Evolutionary conservation across 2,329 filamentous ascomycete species (phyloP).

Genomic region (Venturia nashicola): DNA sequence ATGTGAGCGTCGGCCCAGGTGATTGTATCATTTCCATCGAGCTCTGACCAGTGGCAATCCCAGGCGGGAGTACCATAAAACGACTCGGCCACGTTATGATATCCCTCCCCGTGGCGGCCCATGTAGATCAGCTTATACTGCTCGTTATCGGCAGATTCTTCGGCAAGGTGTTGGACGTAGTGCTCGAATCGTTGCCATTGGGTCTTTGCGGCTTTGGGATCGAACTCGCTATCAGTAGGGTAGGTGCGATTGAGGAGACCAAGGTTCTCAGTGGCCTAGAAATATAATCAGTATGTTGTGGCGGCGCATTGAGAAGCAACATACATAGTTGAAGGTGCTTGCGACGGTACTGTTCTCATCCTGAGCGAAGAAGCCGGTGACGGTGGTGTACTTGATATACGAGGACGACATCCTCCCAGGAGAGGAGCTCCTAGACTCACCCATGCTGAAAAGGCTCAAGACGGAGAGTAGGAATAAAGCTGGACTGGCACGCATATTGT

Average conservation of each 20-base stretch:
- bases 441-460: neutral
- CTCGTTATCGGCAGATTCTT: slow-evolving; percentile 24
- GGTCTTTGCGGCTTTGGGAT: slow-evolving; percentile 32
- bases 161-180: slow-evolving; percentile 45
- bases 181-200: slow-evolving; percentile 54
- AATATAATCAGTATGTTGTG: neutral
- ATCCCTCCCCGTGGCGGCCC: slow-evolving; percentile 58
- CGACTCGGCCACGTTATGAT: slow-evolving; percentile 51
- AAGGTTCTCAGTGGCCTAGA: slow-evolving; percentile 47
- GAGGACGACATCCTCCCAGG: neutral
- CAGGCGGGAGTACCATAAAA: slow-evolving; percentile 57
- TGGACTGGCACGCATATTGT: neutral
- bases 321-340: slow-evolving; percentile 51
- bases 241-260: slow-evolving; percentile 54
- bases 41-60: slow-evolving; percentile 58
- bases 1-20: slow-evolving; percentile 53
- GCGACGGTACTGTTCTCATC: slow-evolving; percentile 46
- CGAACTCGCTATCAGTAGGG: slow-evolving; percentile 36
- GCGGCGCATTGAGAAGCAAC: neutral
- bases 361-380: slow-evolving; percentile 52
- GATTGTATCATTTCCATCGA: slow-evolving; percentile 50
- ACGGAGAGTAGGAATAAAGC: neutral
- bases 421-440: neutral
- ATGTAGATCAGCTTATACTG: slow-evolving; percentile 57
- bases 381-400: slow-evolving; percentile 38